Base-by-base conservation (phyloP, 345 rosid genomes). In the Erucastrum elatum region DNA sequence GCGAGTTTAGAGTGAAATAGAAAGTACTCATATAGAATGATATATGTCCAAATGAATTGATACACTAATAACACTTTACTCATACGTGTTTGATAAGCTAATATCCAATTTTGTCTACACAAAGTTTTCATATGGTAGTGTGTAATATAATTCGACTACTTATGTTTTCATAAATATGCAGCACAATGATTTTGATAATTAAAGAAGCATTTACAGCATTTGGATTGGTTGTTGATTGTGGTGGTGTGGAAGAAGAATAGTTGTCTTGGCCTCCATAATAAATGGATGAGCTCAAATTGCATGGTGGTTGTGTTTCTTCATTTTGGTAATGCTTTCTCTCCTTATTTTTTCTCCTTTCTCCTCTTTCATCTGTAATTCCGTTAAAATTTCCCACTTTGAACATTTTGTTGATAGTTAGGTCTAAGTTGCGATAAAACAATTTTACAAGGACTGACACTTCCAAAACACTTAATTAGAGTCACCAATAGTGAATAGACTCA, bases 261-360 rank as follows among this genome's bases (percentile, higher is more conserved):
- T 88, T 86, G 49, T 94, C 97, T 80, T 89, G 98, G 71, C 98
- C 98, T 58, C 97, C 98, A 79, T 94, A 94, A 85, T 87, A 83
- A 55, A 94, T 94, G 8, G 98, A 94, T 65, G 98, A 94, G 75
- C 93, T 92, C 30, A 87, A 77, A 69, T 91, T 84, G 81, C 87
- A 86, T 66, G 98, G 97, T 68, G 78, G 75, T 65, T 88, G 93
- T 68, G 86, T 79, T 41, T 83, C 77, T 88, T 94, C 96, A 68
- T 66, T 84, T 78, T 85, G 90, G 71, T 87, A 87, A 26, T 4
- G 59, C 55, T 78, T 74, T 67, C 35, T 79, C 75, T 79, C 82
- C 37, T 74, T 79, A 21, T 74, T 62, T 15, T 80, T 89, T 66
- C 81, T 84, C 41, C 84, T 76, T 62, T 64, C 85, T 70, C 80